Evolutionary conservation across 1,139 yeast species (phyloP).

Genomic region (Yamadazyma conglobata): DNA sequence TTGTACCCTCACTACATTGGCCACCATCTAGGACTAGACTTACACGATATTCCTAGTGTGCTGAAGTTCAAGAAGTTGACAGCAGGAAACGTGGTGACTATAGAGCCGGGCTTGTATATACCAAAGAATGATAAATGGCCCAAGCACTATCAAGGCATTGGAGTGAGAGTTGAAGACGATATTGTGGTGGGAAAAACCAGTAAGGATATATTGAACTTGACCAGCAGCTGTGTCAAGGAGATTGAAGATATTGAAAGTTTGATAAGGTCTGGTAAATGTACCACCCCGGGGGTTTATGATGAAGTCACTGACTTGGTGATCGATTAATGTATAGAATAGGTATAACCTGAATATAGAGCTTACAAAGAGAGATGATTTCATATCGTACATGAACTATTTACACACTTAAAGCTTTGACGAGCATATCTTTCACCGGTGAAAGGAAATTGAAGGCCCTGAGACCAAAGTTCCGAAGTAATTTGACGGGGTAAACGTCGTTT

Average conservation of each 20-base stretch:
- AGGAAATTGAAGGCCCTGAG: constrained; percentile 63
- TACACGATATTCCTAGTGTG: constrained; percentile 74
- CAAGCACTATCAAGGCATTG: constrained; percentile 78
- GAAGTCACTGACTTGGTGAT: constrained; percentile 47
- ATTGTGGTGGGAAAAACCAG: constrained; percentile 64
- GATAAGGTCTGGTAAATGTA: constrained; percentile 49
- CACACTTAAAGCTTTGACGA: constrained; percentile 25
- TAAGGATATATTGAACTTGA: constrained; percentile 56
- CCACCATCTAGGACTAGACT: constrained; percentile 90
- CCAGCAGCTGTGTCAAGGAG: constrained; percentile 84
- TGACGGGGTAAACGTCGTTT: constrained; percentile 71
- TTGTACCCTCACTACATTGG: constrained; percentile 95
- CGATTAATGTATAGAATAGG: constrained; percentile 12
- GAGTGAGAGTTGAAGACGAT: constrained; percentile 93
- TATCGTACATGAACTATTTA: constrained; percentile 1
- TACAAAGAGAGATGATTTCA: too few relatives aligned
- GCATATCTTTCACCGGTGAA: constrained; percentile 55
- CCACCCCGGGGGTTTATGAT: constrained; percentile 46
- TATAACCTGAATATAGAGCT: too few relatives aligned
- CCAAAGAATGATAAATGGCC: constrained; percentile 74
- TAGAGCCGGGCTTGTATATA: constrained; percentile 92
- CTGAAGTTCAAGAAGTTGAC: constrained; percentile 50
- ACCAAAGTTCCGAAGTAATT: constrained; percentile 72
- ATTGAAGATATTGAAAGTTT: constrained; percentile 71
- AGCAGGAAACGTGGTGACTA: constrained; percentile 76